Conservation (phyloP, 2,329 filamentous ascomycete species). For the Talaromyces amestolkiae region DNA sequence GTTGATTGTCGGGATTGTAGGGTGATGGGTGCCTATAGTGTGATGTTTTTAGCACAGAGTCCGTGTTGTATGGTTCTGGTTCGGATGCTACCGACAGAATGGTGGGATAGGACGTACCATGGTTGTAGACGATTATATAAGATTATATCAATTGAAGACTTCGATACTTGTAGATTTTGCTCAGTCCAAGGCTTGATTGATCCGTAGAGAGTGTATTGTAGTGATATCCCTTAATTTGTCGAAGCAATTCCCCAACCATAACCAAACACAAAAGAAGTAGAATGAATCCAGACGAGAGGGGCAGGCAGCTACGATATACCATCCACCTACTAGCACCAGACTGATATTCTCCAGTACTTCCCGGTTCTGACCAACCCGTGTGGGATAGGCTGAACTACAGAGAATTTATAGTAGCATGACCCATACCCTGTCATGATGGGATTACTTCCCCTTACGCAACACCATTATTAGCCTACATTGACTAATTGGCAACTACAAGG, state of each 20-base stretch:
- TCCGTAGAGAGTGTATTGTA: neutral
- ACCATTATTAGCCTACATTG: neutral
- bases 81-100: neutral
- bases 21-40: neutral
- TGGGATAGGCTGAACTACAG: neutral
- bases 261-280: neutral
- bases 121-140: conserved; percentile 3
- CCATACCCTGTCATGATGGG: neutral
- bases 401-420: neutral
- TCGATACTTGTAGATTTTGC: neutral
- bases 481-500: neutral
- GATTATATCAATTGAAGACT: neutral
- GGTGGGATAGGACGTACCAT: conserved; percentile 10
- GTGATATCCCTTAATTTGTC: neutral
- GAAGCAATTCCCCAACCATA: neutral
- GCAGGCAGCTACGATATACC: neutral
- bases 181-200: neutral
- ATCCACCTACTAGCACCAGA: neutral
- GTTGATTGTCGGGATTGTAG: conserved; percentile 9
- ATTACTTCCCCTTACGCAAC: neutral
- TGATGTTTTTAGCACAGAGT: neutral
- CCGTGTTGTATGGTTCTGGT: neutral
- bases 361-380: neutral
- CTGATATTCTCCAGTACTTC: neutral
- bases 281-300: neutral